Conservation (phyloP, 2,329 filamentous ascomycete genomes). For the Blastomyces silverae region DNA sequence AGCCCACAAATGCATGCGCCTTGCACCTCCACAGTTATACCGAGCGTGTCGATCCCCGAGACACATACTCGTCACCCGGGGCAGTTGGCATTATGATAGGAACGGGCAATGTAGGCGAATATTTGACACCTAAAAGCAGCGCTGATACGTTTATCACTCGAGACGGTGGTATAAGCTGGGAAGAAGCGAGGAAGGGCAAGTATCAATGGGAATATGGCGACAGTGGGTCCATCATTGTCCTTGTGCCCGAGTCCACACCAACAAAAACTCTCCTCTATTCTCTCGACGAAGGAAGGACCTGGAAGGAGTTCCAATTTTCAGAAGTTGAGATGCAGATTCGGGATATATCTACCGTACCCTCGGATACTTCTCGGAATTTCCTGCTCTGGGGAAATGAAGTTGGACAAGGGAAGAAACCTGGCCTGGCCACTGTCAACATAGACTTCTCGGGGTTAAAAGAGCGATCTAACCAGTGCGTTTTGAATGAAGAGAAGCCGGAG, state of each 20-base stretch:
- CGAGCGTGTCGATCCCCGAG: constrained; percentile 70
- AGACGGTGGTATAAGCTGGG: constrained; percentile 89
- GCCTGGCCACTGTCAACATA: constrained; percentile 68
- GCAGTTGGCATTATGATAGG: constrained; percentile 88
- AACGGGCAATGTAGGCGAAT: constrained; percentile 79
- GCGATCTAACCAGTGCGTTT: constrained; percentile 56
- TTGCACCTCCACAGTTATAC: constrained; percentile 95
- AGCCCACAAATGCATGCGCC: constrained; percentile 59
- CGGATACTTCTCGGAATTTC: constrained; percentile 85
- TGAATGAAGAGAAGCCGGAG: constrained; percentile 55
- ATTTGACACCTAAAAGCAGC: constrained; percentile 59
- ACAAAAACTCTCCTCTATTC: constrained; percentile 69
- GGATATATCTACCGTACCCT: constrained; percentile 81
- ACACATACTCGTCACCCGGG: constrained; percentile 81
- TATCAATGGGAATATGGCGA: constrained; percentile 96
- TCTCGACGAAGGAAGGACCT: constrained; percentile 70
- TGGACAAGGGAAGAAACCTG: constrained; percentile 37
- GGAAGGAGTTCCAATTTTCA: constrained; percentile 68
- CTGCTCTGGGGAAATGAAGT: constrained; percentile 70
- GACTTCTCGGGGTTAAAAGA: constrained; percentile 81
- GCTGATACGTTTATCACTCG: constrained; percentile 85
- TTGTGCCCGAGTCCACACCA: constrained; percentile 64
- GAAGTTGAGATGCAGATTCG: constrained; percentile 63
- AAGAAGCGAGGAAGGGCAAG: constrained; percentile 72
- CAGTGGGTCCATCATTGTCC: constrained; percentile 84